Evolutionary conservation across 192 early-diverging fungal species (phyloP).

Genomic region (Coemansia nantahalensis): DNA sequence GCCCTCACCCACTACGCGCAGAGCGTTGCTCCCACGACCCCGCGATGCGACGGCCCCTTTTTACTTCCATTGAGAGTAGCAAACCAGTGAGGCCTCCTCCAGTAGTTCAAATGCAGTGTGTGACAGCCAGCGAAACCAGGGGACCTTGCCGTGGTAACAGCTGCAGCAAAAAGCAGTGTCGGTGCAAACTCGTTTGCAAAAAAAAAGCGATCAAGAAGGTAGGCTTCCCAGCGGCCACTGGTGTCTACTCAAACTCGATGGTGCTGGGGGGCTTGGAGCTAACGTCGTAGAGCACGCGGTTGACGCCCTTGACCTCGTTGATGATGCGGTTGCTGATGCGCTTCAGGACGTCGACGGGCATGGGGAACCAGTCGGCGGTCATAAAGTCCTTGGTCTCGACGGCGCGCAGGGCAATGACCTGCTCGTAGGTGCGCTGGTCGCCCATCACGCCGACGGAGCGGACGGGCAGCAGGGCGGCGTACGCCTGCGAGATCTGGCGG

Average conservation of each 20-base stretch:
- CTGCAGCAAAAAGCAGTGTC: too few species aligned
- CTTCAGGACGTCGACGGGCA: slow-evolving; percentile 87
- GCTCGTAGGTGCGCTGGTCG: slow-evolving; percentile 98
- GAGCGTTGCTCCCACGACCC: too few species aligned
- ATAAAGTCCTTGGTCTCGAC: slow-evolving; percentile 98
- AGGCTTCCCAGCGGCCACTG: too few species aligned
- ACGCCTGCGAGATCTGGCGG: slow-evolving; percentile 97
- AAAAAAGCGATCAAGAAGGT: too few species aligned
- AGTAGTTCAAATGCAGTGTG: too few species aligned
- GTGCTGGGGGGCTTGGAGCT: slow-evolving; percentile 98
- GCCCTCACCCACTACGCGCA: too few species aligned
- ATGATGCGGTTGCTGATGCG: slow-evolving; percentile 93
- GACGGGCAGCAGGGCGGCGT: slow-evolving; percentile 91
- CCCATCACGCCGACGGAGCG: slow-evolving; percentile 99
- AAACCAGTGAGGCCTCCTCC: too few species aligned
- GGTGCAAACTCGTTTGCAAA: too few species aligned
- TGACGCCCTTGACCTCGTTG: slow-evolving; percentile 98
- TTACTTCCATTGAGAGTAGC: too few species aligned
- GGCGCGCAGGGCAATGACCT: slow-evolving; percentile 95
- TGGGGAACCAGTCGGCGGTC: slow-evolving; percentile 95
- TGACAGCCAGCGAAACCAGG: too few species aligned
- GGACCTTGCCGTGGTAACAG: too few species aligned
- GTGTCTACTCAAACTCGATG: slow-evolving; percentile 97
- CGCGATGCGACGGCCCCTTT: too few species aligned
- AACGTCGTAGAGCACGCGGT: slow-evolving; percentile 96